Base-by-base conservation (phyloP, 306 rosid species). In the Medicago ruthenica region DNA sequence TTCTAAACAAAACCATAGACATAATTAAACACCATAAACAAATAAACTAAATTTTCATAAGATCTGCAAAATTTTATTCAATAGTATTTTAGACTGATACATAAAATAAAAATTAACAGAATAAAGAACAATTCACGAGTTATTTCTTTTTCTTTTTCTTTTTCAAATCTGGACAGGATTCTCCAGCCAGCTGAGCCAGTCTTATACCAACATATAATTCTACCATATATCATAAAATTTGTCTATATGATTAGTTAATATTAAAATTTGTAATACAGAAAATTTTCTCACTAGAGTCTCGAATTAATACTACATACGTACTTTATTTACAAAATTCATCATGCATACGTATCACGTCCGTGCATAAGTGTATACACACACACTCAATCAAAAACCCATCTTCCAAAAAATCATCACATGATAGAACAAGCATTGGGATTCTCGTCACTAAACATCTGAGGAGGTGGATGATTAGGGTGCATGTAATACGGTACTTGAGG, bases 361-460 rank as follows among this genome's bases (percentile, higher is more conserved):
- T 18, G 82, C 20, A 58, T 11, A 31, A 14, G 45, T 58, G 71
- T n/a, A 34, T 59, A 48, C 18, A 61, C 62, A 9, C 20, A 39
- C 15, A 61, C 48, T 12, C 12, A 17, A 60, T 60, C 73, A 68
- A 75, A 74, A 76, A 54, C 16, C 27, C 10, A 40, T 5, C 2
- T 44, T 31, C 21, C 14, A 0, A 7, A 31, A 61, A 16, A 45
- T n/a, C 6, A 51, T 91, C 96, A 95, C 98, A 95, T 92, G n/a
- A 95, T 6, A 15, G 96, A 86, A 77, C 99, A 95, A 5, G 85
- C 90, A 58, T 95, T 92, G 1, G 99, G 99, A 64, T 95, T 95
- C 85, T 95, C 99, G 63, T 95, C 99, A 67, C 97, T 85, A 60
- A 85, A 85, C 85, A 85, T 85, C 74, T 85, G 92, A 9, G 95